phyloP scores from a whole-genome alignment of 306 rosid species.

The Fragaria iinumae region DNA sequence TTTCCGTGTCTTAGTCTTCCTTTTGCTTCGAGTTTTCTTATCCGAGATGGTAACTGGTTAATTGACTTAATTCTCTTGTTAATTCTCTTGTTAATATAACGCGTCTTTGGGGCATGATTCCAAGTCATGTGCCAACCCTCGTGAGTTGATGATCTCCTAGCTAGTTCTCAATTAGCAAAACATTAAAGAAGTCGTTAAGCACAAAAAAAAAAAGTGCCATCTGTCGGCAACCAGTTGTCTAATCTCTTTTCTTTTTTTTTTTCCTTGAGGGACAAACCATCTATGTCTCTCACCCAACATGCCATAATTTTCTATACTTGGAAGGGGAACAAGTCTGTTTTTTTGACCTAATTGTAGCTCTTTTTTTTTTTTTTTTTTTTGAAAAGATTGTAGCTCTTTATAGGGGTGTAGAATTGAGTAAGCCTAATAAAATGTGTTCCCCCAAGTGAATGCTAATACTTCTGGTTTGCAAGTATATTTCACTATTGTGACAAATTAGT shows the following conservation, averaged over 20 bases:
- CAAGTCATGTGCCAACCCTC: conserved; percentile 51
- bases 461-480: no score
- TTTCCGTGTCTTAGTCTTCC: background rate
- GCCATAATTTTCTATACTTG: conserved; percentile 34
- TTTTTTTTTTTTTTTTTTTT: no score
- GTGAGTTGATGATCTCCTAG: conserved; percentile 31
- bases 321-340: conserved; percentile 36
- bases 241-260: background rate
- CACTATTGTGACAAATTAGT: no score
- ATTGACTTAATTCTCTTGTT: no score
- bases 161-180: background rate
- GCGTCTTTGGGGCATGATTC: conserved; percentile 37
- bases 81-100: conserved; percentile 18
- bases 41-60: background rate
- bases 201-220: conserved; percentile 23
- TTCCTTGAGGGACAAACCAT: conserved; percentile 7
- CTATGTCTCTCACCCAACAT: conserved; percentile 33
- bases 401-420: no score
- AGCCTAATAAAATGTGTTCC: no score
- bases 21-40: background rate
- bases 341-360: conserved; percentile 36
- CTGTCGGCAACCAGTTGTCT: conserved; percentile 47
- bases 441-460: no score
- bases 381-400: no score
- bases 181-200: no score